Evolutionary conservation across 2,329 filamentous ascomycete species (phyloP), one percentile per base, ranked within the genome.

Genomic region (Arachnomyces sp.): DNA sequence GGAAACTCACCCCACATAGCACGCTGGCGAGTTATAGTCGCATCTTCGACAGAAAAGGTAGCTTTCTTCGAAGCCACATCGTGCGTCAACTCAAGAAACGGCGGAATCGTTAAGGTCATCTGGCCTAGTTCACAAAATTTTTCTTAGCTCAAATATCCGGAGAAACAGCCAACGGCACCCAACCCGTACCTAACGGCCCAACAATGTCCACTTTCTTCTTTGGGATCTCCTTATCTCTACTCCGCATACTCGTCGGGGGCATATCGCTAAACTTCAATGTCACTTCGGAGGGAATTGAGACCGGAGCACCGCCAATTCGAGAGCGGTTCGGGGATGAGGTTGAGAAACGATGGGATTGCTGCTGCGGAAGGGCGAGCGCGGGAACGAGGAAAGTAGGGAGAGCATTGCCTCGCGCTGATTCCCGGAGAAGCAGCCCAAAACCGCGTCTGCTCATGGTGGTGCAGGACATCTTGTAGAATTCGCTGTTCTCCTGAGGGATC

Each of bases 1-100:
- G 38, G 43, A 32, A 4, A 67, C 73, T 43, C 62, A 95, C 90
- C 92, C 92, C 92, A 96, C 89, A 96, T 96, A 63, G 85, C 85
- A 59, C 82, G 82, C 66, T 96, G 90, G 47, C 85, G 73, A 67
- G 81, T 82, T 39, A 78, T 63, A 13, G 78, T 68, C 13, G 71
- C 64, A 63, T 96, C 77, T 55, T 81, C 64, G 8, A 98, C 78
- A 40, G 72, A 78, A 49, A 98, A 67, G 25, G 72, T 72, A 8
- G 82, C 78, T 55, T 81, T 84, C 50, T 75, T 72, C 18, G 72
- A 66, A 37, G 73, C 73, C 14, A 69, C 61, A 56, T 94, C 83
- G 49, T 84, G 77, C 42, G 78, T 69, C 46, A 96, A 71, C 28
- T 71, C 77, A 42, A 96, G 68, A 60, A 85, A 98, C 2, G 80